Conservation (phyloP, 202 grass and related monocot species). For the Cymbopogon flexuosus region DNA sequence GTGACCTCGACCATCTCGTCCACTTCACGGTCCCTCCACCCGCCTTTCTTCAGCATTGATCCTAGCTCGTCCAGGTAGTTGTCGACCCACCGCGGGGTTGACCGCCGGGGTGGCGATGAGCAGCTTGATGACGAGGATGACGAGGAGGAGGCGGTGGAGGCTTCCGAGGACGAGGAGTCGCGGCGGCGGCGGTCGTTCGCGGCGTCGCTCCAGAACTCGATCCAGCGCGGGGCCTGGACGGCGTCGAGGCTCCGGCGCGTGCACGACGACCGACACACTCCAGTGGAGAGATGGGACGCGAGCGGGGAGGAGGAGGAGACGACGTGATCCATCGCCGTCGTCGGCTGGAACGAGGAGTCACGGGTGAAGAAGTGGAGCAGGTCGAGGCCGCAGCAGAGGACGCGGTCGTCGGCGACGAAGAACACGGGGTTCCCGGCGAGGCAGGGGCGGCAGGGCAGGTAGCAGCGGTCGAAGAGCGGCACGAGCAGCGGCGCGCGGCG, state of each 20-base stretch:
- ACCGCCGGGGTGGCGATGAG: constrained; percentile 29
- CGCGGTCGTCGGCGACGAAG: constrained; percentile 78
- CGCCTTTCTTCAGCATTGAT: constrained; percentile 63
- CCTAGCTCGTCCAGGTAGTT: constrained; percentile 74
- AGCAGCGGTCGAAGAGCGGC: constrained; percentile 93
- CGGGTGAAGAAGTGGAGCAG: constrained; percentile 80
- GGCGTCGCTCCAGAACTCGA: constrained; percentile 98
- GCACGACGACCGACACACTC: constrained; percentile 30
- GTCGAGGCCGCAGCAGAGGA: constrained; percentile 91
- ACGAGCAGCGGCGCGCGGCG: constrained; percentile 66
- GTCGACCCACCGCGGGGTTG: constrained; percentile 67
- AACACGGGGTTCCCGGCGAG: constrained; percentile 92
- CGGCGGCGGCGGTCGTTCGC: constrained; percentile 80
- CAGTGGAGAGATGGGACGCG: background rate
- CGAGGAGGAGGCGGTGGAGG: constrained; percentile 55
- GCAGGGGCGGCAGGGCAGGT: constrained; percentile 64
- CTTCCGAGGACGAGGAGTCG: constrained; percentile 76
- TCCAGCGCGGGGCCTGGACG: constrained; percentile 67
- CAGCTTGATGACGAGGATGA: constrained; percentile 33
- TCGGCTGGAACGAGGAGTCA: constrained; percentile 42
- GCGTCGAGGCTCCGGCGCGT: constrained; percentile 77
- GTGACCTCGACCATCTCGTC: constrained; percentile 72
- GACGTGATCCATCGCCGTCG: background rate
- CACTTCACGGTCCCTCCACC: constrained; percentile 87
- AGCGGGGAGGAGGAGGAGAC: constrained; percentile 17